Percentiles rank a stretch among this genome's conserved stretches.
phyloP scores from a whole-genome alignment of 208 protist species.

The Acanthamoeba healyi region DNA sequence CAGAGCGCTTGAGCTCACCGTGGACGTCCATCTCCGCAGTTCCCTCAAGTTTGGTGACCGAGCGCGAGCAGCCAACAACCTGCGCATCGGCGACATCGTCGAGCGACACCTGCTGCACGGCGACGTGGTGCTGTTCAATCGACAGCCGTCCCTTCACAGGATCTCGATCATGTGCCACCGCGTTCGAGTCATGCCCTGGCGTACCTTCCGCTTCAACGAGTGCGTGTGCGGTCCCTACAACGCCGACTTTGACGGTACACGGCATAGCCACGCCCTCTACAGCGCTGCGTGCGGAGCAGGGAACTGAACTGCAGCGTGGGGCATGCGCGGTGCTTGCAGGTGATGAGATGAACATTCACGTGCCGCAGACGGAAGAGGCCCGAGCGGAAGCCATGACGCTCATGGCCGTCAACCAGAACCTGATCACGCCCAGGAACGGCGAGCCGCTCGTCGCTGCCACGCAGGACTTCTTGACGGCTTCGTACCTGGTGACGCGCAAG shows the following conservation, averaged over 20 bases:
- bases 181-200: slow-evolving; percentile 94
- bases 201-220: slow-evolving; percentile 99
- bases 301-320: background rate
- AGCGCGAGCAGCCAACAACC: slow-evolving; percentile 91
- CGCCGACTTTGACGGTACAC: slow-evolving; percentile 98
- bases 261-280: background rate
- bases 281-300: background rate
- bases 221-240: slow-evolving; percentile 99
- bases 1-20: too few relatives aligned
- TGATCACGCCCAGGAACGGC: slow-evolving; percentile 98
- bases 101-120: slow-evolving; percentile 99
- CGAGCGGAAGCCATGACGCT: slow-evolving; percentile 97
- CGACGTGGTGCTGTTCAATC: slow-evolving; percentile 99
- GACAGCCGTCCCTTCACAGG: slow-evolving; percentile 99
- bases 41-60: slow-evolving; percentile 85
- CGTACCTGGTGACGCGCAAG: slow-evolving; percentile 54
- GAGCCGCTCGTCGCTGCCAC: slow-evolving; percentile 98
- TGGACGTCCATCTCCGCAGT: slow-evolving; percentile 77
- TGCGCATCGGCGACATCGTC: slow-evolving; percentile 97
- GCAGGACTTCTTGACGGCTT: slow-evolving; percentile 83
- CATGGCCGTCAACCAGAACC: slow-evolving; percentile 97
- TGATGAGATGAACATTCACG: slow-evolving; percentile 99
- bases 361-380: slow-evolving; percentile 99
- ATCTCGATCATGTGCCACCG: slow-evolving; percentile 99
- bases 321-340: slow-evolving; percentile 76